Base-by-base conservation (phyloP, 768 basidiomycete species). In the Lactarius hengduanensis region DNA sequence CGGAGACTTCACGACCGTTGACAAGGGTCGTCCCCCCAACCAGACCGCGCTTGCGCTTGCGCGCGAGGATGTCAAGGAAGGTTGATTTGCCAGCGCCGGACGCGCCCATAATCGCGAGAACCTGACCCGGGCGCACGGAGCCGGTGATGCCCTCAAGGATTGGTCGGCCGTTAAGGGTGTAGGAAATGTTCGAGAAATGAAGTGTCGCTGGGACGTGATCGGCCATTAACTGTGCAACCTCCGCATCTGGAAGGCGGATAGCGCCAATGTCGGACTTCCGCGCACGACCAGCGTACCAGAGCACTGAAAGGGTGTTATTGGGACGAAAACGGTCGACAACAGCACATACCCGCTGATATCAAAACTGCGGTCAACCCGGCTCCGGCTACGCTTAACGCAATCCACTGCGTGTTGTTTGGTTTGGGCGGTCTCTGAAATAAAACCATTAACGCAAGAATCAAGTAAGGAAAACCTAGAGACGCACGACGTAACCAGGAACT, bases 1-100 rank as follows among this genome's bases (percentile, higher is more conserved):
- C 82, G 54, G 80, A 79, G 30, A 96, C 89, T 66, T 83, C 82
- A 3, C 92, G 82, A 0, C 96, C 96, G 73, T 98, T 98, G 60
- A 98, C 87, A 22, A 93, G 83, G 43, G 88, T 89, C 34, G 82
- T 82, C 2, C 96, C 96, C 41, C 77, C 75, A 8, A 96, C 90
- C 1, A 72, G 64, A 0, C 97, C 97, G 16, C 89, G 82, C 79
- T 98, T 98, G 69, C 83, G 79, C 77, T 94, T 96, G 61, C 92
- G 83, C 11, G 96, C 97, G 22, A 99, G 86, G 68, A 98, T 96
- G 74, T 99, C 97, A 56, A 99, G 87, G 72, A 98, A 84, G 0
- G 97, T 98, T 2, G 94, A 96, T 77, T 98, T 98, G 55, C 96
- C 96, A 0, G 96, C 94, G 22, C 96, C 96, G 0, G 94, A 96